Conservation (phyloP, 2,329 filamentous ascomycete species). For the Zarea fungicola region DNA sequence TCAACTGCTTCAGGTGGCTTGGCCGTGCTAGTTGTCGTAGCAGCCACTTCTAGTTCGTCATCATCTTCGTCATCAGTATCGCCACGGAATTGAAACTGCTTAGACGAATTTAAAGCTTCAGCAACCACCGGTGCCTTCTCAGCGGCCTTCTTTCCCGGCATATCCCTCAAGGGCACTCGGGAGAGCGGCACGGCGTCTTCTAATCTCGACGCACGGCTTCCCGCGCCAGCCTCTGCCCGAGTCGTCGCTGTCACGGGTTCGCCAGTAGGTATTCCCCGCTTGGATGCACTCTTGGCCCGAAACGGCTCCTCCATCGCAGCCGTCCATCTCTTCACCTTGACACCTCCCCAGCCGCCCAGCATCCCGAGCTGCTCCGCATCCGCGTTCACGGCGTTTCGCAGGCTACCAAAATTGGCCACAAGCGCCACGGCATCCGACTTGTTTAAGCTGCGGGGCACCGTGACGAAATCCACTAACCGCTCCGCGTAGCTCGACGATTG, state of each 20-base stretch:
- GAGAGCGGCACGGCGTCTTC: conserved; percentile 37
- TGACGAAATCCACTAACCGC: conserved; percentile 86
- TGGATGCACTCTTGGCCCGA: conserved; percentile 66
- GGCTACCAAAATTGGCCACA: conserved; percentile 85
- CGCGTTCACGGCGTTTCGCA: conserved; percentile 83
- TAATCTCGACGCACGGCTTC: conserved; percentile 23
- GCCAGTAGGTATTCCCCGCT: conserved; percentile 26
- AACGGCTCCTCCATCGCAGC: conserved; percentile 81
- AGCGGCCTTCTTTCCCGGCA: conserved; percentile 20
- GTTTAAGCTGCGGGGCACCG: conserved; percentile 82
- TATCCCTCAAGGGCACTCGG: conserved; percentile 36
- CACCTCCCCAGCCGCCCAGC: conserved; percentile 91
- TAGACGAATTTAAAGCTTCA: conserved; percentile 14
- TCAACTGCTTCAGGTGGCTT: conserved; percentile 24
- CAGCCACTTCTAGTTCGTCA: conserved; percentile 46
- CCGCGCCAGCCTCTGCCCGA: conserved; percentile 6
- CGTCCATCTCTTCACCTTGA: conserved; percentile 86
- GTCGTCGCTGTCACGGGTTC: conserved; percentile 4
- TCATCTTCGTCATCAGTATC: conserved; percentile 41
- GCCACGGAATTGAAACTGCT: conserved; percentile 35
- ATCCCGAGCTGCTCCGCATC: conserved; percentile 76
- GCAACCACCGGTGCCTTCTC: background rate
- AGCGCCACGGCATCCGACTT: conserved; percentile 90
- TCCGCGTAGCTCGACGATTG: conserved; percentile 82
- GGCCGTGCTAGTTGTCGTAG: conserved; percentile 43